A percentile compares a stretch with the other conserved stretches of the same genome.
Conservation (phyloP, 192 early-diverging fungal species). For the Rhizoclosmatium sp. region DNA sequence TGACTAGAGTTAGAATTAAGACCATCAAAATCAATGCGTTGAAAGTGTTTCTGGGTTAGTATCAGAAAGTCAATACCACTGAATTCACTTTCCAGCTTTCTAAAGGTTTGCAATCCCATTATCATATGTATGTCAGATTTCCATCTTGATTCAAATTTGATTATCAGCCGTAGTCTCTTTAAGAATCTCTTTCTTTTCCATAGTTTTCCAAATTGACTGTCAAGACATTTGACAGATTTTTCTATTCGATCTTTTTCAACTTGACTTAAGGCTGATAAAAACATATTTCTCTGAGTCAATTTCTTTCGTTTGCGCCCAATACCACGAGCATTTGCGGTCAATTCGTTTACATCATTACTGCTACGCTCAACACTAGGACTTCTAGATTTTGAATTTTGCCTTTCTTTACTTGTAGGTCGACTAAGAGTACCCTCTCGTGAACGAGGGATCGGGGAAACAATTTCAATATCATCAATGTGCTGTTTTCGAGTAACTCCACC, state of each 20-base stretch:
- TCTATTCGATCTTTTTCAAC: conserved; percentile 51
- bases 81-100: conserved; percentile 10
- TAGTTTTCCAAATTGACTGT: conserved; percentile 31
- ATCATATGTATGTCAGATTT: conserved; percentile 8
- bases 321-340: conserved; percentile 11
- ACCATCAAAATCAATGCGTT: neutral
- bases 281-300: conserved; percentile 34
- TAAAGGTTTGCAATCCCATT: neutral
- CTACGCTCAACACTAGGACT: conserved; percentile 32
- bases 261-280: conserved; percentile 31
- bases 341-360: conserved; percentile 25
- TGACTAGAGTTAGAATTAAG: neutral
- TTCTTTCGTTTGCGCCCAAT: conserved; percentile 40
- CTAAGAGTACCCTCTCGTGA: conserved; percentile 1
- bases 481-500: conserved; percentile 24
- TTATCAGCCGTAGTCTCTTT: neutral
- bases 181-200: conserved; percentile 47
- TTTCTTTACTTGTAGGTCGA: conserved; percentile 24
- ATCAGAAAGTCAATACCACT: neutral
- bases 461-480: neutral
- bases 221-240: conserved; percentile 45
- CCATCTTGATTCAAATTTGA: conserved; percentile 10
- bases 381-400: conserved; percentile 19
- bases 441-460: conserved; percentile 1
- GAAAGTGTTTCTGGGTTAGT: neutral